Conservation (phyloP, 2,329 filamentous ascomycete species). For the Clonostachys rhizophaga region DNA sequence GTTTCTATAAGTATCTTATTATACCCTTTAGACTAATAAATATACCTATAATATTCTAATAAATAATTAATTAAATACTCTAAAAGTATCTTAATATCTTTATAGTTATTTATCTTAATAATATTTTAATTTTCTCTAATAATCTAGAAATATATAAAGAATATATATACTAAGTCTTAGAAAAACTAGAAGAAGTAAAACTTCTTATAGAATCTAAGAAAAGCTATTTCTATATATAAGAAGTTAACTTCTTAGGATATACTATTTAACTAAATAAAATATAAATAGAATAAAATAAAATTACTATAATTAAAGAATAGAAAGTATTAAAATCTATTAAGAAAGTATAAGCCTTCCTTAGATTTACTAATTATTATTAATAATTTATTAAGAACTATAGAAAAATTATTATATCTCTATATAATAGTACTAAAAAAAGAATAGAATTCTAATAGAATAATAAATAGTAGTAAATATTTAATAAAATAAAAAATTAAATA, state of each 20-base stretch:
- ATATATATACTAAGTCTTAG: neutral
- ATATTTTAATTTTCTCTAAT: neutral
- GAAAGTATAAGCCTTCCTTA: neutral
- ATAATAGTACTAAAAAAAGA: neutral
- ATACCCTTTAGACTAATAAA: constrained; percentile 18
- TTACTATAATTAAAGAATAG: neutral
- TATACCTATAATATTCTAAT: neutral
- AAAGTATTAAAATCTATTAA: neutral
- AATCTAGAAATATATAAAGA: neutral
- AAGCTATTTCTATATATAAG: neutral
- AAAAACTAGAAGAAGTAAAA: too few relatives aligned
- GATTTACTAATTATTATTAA: neutral
- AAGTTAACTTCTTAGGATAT: neutral
- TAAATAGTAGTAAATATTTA: neutral
- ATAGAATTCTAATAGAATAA: neutral
- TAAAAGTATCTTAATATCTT: neutral
- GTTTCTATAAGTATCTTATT: constrained; percentile 24
- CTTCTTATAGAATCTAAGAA: neutral
- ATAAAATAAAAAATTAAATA: neutral
- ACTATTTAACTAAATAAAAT: neutral
- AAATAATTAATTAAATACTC: neutral
- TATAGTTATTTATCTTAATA: neutral
- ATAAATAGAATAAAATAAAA: neutral
- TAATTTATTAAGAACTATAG: neutral
- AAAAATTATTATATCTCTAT: neutral